Evolutionary conservation across 1,284 basidiomycete genomes (phyloP).

Genomic region (Testicularia cyperi): DNA sequence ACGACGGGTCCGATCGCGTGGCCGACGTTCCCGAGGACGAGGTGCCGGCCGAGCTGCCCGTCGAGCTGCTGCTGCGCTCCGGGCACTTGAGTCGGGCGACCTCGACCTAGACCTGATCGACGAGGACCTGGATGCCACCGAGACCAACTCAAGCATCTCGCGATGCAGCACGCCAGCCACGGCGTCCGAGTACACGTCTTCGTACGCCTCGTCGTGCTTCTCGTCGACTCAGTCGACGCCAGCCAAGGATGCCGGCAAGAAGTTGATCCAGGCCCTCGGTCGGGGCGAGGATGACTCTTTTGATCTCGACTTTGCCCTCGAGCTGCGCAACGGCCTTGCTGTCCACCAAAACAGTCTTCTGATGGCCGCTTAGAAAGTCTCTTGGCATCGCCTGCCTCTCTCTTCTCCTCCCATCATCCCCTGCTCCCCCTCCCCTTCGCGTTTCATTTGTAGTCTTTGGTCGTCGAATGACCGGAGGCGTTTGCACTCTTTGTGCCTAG

Average conservation of each 20-base stretch:
- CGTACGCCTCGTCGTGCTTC: too few species aligned
- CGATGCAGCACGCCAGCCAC: constrained; percentile 19
- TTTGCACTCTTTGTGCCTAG: too few species aligned
- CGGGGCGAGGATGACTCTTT: too few species aligned
- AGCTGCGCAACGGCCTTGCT: too few species aligned
- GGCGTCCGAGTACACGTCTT: constrained; percentile 7
- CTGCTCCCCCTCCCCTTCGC: too few species aligned
- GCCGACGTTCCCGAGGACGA: constrained; percentile 41
- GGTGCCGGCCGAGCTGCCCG: constrained; percentile 45
- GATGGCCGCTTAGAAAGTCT: too few species aligned
- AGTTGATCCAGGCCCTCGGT: not conserved
- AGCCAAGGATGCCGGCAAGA: not conserved
- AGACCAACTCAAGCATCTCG: constrained; percentile 4
- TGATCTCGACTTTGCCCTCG: not conserved
- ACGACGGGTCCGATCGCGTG: constrained; percentile 31
- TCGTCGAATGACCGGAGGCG: too few species aligned
- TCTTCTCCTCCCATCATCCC: too few species aligned
- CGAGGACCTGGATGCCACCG: constrained; percentile 1
- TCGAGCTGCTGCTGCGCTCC: constrained; percentile 39
- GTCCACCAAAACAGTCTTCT: too few species aligned
- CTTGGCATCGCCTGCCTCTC: too few species aligned
- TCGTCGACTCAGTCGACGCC: not conserved
- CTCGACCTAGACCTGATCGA: constrained; percentile 4
- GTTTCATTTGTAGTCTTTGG: too few species aligned
- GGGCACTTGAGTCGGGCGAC: constrained; percentile 11